Conservation (phyloP, 768 basidiomycete genomes). For the Pleurotus eryngii region DNA sequence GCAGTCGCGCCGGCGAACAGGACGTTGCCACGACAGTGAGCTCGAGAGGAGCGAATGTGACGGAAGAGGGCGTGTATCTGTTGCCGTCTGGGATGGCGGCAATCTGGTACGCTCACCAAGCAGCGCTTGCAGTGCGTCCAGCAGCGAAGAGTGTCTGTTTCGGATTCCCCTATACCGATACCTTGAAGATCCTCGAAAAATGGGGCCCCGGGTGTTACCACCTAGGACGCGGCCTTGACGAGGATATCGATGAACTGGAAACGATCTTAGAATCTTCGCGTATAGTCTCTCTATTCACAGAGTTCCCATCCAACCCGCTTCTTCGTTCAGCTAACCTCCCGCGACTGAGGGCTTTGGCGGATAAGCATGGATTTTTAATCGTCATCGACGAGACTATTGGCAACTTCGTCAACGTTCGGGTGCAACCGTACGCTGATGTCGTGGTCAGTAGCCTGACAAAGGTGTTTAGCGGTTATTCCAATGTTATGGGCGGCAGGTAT, state of each 20-base stretch:
- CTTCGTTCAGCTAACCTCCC: constrained; percentile 61
- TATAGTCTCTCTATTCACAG: constrained; percentile 63
- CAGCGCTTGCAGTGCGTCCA: constrained; percentile 39
- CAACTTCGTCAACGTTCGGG: constrained; percentile 75
- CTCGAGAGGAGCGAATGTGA: constrained; percentile 47
- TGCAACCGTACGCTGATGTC: constrained; percentile 63
- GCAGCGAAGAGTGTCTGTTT: constrained; percentile 71
- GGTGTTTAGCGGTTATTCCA: constrained; percentile 73
- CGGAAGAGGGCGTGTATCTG: constrained; percentile 71
- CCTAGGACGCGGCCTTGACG: constrained; percentile 64
- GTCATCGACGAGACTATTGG: constrained; percentile 79
- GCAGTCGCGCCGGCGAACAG: constrained; percentile 11
- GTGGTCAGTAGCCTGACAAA: constrained; percentile 74
- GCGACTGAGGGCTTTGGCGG: constrained; percentile 56
- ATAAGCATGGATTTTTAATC: constrained; percentile 67
- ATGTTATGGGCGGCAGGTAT: constrained; percentile 83
- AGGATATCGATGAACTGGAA: constrained; percentile 57
- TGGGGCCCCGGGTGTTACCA: constrained; percentile 76
- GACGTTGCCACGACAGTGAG: constrained; percentile 37
- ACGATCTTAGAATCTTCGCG: constrained; percentile 30
- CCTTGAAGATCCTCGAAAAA: constrained; percentile 72
- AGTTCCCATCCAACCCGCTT: constrained; percentile 79
- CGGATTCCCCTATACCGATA: constrained; percentile 80
- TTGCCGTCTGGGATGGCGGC: constrained; percentile 73
- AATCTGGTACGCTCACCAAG: constrained; percentile 70